Evolutionary conservation across 2,329 filamentous ascomycete genomes (phyloP), one percentile per base, ranked within the genome.

Genomic region (Juglanconis oblonga): DNA sequence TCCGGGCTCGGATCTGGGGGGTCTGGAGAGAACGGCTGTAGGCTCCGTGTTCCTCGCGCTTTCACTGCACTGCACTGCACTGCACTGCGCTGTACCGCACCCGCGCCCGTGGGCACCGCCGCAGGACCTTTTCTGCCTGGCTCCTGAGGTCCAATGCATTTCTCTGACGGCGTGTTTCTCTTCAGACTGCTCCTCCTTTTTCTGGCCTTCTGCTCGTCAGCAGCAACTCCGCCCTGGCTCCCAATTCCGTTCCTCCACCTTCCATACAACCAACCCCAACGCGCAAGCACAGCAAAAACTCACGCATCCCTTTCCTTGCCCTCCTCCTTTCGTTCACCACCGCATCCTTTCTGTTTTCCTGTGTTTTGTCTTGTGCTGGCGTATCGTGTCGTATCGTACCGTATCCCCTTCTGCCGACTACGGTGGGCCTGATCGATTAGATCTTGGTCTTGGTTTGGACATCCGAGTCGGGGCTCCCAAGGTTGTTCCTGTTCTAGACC

Each of bases 241-340:
- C 47, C 49, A 35, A 35, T 49, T 38, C 44, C 45, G 17, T 42
- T 32, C 47, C 24, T 36, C 33, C 36, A 52, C 57, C 52, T 58
- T 40, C 49, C 49, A 35, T 55, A 35, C 31, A 40, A 50, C 54
- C 55, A 52, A 44, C 50, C 50, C 50, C 31, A 42, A 49, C 47
- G 50, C 38, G 24, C 14, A 13, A 51, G 35, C 54, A 14, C n/a
- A 49, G 55, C 45, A 24, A 57, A 50, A 40, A 29, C 44, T 57
- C 36, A 38, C 55, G 49, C 62, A 44, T 62, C 51, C 40, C 50
- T 40, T 54, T 55, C 47, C 54, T 47, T 60, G 36, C 32, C 51
- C 45, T 52, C 32, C 55, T 55, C 36, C 64, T 61, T 63, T 57
- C 52, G 52, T 57, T 52, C 51, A 57, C 47, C 51, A 54, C 57